phyloP scores from a whole-genome alignment of 129 eudicot genomes.

The Rutidosis leptorrhynchoides region DNA sequence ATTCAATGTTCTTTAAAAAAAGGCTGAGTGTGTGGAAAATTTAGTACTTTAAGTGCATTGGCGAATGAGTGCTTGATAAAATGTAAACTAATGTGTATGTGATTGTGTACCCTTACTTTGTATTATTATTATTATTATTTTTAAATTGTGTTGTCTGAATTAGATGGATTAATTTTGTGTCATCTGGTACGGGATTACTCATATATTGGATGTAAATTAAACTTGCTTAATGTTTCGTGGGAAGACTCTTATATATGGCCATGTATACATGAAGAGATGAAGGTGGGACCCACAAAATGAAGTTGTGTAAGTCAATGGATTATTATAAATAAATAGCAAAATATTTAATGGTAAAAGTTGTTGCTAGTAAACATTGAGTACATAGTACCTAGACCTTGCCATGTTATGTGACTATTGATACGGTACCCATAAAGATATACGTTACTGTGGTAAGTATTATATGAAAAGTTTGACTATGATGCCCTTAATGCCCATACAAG shows the following conservation, averaged over 20 bases:
- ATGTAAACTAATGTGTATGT: not conserved
- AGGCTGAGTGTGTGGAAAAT: slow-evolving; percentile 1
- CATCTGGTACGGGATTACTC: not conserved
- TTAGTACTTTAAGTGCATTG: slow-evolving; percentile 6
- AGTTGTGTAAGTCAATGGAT: not conserved
- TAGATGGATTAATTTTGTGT: no score
- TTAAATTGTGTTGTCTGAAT: not conserved
- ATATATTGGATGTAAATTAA: slow-evolving; percentile 17
- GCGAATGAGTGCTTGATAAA: not conserved
- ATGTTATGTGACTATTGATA: not conserved
- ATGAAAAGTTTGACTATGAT: not conserved
- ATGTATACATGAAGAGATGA: not conserved
- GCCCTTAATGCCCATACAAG: not conserved
- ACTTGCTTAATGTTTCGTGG: slow-evolving; percentile 8
- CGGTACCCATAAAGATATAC: not conserved
- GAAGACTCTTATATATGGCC: slow-evolving; percentile 10
- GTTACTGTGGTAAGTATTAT: not conserved
- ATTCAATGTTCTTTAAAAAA: not conserved
- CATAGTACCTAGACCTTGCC: not conserved
- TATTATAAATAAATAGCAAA: not conserved
- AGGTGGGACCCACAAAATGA: slow-evolving; percentile 17
- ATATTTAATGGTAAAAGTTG: not conserved
- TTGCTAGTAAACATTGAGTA: not conserved
- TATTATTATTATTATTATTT: no score
- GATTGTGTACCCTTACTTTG: not conserved